These are phyloP conservation scores for Setaria viridis DNA, from an alignment of 202 grass and related monocot species.

Conservation along the genomic window DNA sequence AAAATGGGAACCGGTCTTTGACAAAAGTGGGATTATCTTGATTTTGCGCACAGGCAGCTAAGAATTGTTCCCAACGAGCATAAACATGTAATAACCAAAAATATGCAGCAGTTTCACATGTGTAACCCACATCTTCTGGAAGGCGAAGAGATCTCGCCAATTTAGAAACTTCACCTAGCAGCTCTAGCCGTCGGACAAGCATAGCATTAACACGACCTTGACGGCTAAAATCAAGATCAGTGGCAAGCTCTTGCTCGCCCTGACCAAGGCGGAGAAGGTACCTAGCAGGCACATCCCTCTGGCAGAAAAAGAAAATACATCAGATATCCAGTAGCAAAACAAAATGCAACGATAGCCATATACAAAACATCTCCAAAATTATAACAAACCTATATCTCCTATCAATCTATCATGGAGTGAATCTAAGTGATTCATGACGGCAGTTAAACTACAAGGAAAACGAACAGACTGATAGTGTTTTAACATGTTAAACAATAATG, in stretches of 20 bases:
- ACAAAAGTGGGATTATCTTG: slow-evolving; percentile 76
- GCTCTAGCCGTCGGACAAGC: slow-evolving; percentile 85
- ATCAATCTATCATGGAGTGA: slow-evolving; percentile 26
- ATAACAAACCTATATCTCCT: neutral
- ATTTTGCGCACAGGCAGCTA: slow-evolving; percentile 76
- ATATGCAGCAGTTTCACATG: slow-evolving; percentile 94
- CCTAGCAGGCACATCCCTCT: slow-evolving; percentile 98
- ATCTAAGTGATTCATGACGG: slow-evolving; percentile 17
- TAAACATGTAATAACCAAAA: slow-evolving; percentile 98
- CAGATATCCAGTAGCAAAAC: slow-evolving; percentile 32
- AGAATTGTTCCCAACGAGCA: slow-evolving; percentile 91
- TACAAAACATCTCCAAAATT: slow-evolving; percentile 18
- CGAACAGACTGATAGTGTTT: neutral
- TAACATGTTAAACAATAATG: slow-evolving; percentile 31
- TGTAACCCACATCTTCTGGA: slow-evolving; percentile 92
- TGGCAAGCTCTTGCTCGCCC: slow-evolving; percentile 97
- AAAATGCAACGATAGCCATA: slow-evolving; percentile 26
- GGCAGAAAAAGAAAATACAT: slow-evolving; percentile 31
- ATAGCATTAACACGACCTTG: slow-evolving; percentile 97
- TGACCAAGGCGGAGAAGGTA: slow-evolving; percentile 99
- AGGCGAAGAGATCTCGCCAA: slow-evolving; percentile 81
- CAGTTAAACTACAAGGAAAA: slow-evolving; percentile 29
- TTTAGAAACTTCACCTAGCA: slow-evolving; percentile 89
- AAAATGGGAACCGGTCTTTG: slow-evolving; percentile 90
- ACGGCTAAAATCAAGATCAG: slow-evolving; percentile 98